Base-by-base conservation (phyloP, 176 grass and related monocot genomes). In the Cymbopogon citratus region DNA sequence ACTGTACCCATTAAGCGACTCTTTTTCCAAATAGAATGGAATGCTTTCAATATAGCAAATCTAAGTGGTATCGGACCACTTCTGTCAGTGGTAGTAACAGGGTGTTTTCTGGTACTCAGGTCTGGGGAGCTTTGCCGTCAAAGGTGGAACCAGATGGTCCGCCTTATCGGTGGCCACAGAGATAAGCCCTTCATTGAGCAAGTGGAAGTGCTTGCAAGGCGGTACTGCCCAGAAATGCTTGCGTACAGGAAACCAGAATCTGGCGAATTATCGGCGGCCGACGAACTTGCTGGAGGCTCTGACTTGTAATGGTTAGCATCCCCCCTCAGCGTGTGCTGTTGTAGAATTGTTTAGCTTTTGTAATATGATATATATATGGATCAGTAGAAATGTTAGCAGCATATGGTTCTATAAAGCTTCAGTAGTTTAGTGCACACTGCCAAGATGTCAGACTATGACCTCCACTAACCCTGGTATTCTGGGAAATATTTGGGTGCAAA, bases 121-220 rank as follows among this genome's bases (percentile, higher is more conserved):
- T 85, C 89, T 14, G 95, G 90, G 74, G 90, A 93, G 64, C 23
- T 87, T 76, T 94, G 90, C 73, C 78, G 84, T 19, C 79, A 64
- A 45, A 81, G 92, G 34, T 98, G 95, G 92, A 78, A 85, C 19
- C 86, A 98, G 85, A 95, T 95, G 90, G 71, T 91, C 19, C 88
- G 92, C 56, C 11, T 68, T 28, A 74, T 97, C 1, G 90, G 92
- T 44, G 62, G 77, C 8, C 83, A 85, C 43, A 88, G 66, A 71
- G 87, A 91, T 83, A 94, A 18, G 81, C 41, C 92, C 35, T 98
- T 95, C 74, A 88, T 93, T 7, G 92, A 98, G 64, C 87, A 93
- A 83, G 38, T 98, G 33, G 90, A 91, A 65, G 78, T 93, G 28
- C 82, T 98, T 24, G 74, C 81, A 1, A 64, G 74, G 62, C 86